A percentile compares a stretch with the other conserved stretches of the same genome.
These are phyloP conservation scores for Ceriops decandra DNA, from an alignment of 345 rosid species.

Conservation along the genomic window DNA sequence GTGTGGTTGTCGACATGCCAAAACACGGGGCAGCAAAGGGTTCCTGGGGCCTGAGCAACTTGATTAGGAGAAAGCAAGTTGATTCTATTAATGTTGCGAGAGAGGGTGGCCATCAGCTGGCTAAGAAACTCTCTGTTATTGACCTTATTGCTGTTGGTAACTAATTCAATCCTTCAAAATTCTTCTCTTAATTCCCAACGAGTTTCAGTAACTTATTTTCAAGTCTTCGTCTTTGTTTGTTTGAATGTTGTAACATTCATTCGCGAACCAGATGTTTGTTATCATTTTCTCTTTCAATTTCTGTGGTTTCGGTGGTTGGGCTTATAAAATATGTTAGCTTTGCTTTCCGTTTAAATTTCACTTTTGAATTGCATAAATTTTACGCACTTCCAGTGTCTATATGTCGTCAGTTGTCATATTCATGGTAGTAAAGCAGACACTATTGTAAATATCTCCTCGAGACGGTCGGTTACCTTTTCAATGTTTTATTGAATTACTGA, in stretches of 20 bases:
- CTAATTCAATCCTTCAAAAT: neutral
- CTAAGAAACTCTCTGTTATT: conserved; percentile 55
- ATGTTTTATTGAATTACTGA: neutral
- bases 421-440: neutral
- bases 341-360: neutral
- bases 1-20: conserved; percentile 46
- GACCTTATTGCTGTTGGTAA: conserved; percentile 82
- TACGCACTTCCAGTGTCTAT: neutral
- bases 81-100: conserved; percentile 46
- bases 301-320: neutral
- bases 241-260: neutral
- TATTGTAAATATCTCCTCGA: neutral
- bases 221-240: neutral
- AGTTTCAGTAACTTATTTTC: neutral
- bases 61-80: conserved; percentile 74
- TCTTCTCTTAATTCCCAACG: neutral
- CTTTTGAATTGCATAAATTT: neutral
- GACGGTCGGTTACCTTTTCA: neutral
- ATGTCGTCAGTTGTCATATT: neutral
- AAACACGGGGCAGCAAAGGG: conserved; percentile 35
- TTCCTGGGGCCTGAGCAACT: conserved; percentile 47
- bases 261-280: neutral
- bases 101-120: conserved; percentile 44
- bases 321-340: neutral
- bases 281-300: neutral